These are phyloP conservation scores for Lactifluus rugatus DNA, from an alignment of 768 basidiomycete genomes.

Conservation along the genomic window DNA sequence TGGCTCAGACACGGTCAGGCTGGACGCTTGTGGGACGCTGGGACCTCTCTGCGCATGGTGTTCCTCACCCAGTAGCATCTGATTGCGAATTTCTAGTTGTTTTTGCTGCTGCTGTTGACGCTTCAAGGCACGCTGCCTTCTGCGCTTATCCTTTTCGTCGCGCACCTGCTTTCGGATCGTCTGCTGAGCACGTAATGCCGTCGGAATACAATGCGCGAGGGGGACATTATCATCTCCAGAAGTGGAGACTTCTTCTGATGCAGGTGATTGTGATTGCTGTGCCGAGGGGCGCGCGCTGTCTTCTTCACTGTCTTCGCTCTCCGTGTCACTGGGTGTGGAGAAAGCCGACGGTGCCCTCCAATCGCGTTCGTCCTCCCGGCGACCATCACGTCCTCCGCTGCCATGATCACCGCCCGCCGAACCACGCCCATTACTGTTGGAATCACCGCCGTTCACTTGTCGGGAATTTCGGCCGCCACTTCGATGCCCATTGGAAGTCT, in stretches of 20 bases:
- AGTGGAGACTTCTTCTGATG: background rate
- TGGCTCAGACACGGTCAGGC: background rate
- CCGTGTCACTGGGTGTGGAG: conserved; percentile 27
- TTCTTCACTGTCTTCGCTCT: conserved; percentile 35
- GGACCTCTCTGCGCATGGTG: background rate
- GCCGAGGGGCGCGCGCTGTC: conserved; percentile 21
- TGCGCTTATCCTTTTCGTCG: conserved; percentile 54
- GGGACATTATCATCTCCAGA: conserved; percentile 64
- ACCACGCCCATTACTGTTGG: conserved; percentile 23
- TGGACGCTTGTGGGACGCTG: background rate
- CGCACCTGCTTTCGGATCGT: conserved; percentile 65
- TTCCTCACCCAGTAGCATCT: background rate
- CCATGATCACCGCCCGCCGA: conserved; percentile 18
- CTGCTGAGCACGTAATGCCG: conserved; percentile 72
- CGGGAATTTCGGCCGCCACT: conserved; percentile 20
- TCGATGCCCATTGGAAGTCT: conserved; percentile 1
- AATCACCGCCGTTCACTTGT: conserved; percentile 21
- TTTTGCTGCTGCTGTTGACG: conserved; percentile 13
- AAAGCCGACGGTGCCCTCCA: conserved; percentile 23
- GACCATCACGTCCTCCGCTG: conserved; percentile 30
- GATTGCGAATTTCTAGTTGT: background rate
- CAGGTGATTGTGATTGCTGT: background rate
- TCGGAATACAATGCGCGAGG: conserved; percentile 73
- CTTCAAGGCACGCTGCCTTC: conserved; percentile 25
- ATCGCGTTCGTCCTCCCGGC: conserved; percentile 30